Evolutionary conservation across 2,329 filamentous ascomycete genomes (phyloP).

Genomic region (Alternaria ventricosa): DNA sequence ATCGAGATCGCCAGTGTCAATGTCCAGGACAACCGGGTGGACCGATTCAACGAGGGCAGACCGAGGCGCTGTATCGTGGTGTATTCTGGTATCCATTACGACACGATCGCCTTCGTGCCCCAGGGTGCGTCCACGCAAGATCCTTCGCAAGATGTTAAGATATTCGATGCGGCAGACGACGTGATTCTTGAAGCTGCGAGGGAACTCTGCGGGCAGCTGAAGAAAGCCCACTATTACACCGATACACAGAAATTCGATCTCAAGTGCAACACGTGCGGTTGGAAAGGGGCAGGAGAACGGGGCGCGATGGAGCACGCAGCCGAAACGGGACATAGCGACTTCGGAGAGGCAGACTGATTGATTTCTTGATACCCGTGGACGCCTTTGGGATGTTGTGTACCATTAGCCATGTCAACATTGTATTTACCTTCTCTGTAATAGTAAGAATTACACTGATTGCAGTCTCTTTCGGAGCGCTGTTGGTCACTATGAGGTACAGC

Average conservation of each 20-base stretch:
- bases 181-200: conserved; percentile 65
- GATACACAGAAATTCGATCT: conserved; percentile 83
- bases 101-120: conserved; percentile 77
- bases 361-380: neutral
- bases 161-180: conserved; percentile 68
- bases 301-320: conserved; percentile 68
- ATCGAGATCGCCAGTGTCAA: conserved; percentile 87
- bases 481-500: neutral
- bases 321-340: conserved; percentile 57
- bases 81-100: conserved; percentile 94
- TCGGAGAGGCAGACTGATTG: conserved; percentile 39
- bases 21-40: conserved; percentile 71
- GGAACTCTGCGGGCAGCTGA: conserved; percentile 63
- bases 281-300: conserved; percentile 70
- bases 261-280: conserved; percentile 75
- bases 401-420: neutral
- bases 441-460: neutral
- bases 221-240: conserved; percentile 81
- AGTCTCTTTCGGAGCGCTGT: neutral
- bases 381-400: neutral
- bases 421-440: neutral
- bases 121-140: conserved; percentile 65
- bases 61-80: conserved; percentile 77
- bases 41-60: conserved; percentile 77
- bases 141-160: conserved; percentile 79